These are phyloP conservation scores for Colletotrichum sp. DNA, from an alignment of 2,329 filamentous ascomycete species.

Conservation along the genomic window DNA sequence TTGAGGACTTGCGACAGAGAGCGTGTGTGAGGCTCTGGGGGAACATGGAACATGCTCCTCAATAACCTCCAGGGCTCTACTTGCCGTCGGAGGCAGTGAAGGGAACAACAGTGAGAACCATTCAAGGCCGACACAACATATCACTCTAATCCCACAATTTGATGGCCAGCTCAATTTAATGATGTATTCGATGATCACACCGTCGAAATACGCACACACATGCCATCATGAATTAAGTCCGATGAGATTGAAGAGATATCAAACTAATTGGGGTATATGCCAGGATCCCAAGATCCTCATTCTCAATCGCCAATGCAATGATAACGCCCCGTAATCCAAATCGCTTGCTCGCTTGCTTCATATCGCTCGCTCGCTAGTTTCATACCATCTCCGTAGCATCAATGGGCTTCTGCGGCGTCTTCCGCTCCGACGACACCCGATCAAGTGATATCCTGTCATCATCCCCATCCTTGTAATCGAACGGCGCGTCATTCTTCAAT, in stretches of 20 bases:
- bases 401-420: not conserved
- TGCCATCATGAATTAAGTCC: not conserved
- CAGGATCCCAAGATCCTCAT: not conserved
- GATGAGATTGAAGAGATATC: not conserved
- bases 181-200: too few relatives aligned
- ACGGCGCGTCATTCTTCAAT: not conserved
- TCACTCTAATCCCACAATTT: too few relatives aligned
- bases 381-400: conserved; percentile 11
- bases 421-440: not conserved
- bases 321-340: not conserved
- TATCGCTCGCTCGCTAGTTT: not conserved
- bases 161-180: too few relatives aligned
- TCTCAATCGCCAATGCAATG: not conserved
- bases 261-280: not conserved
- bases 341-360: not conserved
- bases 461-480: not conserved
- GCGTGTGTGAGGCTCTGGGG: too few relatives aligned
- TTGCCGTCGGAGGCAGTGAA: too few relatives aligned
- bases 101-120: too few relatives aligned
- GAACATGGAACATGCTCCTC: too few relatives aligned
- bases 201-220: too few relatives aligned
- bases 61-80: too few relatives aligned
- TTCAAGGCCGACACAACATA: too few relatives aligned
- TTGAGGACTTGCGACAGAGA: too few relatives aligned
- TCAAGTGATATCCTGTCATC: not conserved